Base-by-base conservation (phyloP, 176 grass and related monocot genomes). In the Cenchrus fungigraminus region DNA sequence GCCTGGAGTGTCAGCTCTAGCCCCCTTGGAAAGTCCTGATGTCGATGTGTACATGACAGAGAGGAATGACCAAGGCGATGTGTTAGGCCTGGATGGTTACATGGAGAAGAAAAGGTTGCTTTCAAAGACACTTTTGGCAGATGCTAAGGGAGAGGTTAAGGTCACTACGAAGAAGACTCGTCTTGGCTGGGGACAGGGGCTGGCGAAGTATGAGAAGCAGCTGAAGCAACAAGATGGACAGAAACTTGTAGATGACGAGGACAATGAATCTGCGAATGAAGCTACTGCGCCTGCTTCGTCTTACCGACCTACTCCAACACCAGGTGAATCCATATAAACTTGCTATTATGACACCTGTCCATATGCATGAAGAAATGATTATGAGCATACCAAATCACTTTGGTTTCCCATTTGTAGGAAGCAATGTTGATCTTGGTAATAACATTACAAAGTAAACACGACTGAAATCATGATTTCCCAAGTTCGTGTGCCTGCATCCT, bases 151-250 rank as follows among this genome's bases (percentile, higher is more conserved):
- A 9, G 74, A 83, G 63, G 86, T 76, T 19, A 76, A 75, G 28
- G 22, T 57, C 51, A 20, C 37, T 81, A 86, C 40, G 53, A 94
- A 88, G 81, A 94, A 84, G 79, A 57, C 83, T 19, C 82, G 88
- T 37, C 88, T 94, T 69, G 86, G 75, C 14, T 94, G 83, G 83
- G 86, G 92, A 12, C 79, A 94, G 46, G 86, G 86, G 6, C 54
- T 94, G 47, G 89, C 88, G 1, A 89, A 91, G 55, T 91, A 91
- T 86, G 92, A 94, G 78, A 94, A 84, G 47, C 61, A 77, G 56
- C 81, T 76, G 52, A 87, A 59, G 1, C 57, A 90, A 53, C 78
- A 86, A 4, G 74, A 65, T 29, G 17, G 75, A 28, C 3, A 20
- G 28, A 37, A 40, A 8, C 6, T 29, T 37, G 8, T 14, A 17